phyloP scores from a whole-genome alignment of 75 land plant species.

The Adiantum capillusveneris region DNA sequence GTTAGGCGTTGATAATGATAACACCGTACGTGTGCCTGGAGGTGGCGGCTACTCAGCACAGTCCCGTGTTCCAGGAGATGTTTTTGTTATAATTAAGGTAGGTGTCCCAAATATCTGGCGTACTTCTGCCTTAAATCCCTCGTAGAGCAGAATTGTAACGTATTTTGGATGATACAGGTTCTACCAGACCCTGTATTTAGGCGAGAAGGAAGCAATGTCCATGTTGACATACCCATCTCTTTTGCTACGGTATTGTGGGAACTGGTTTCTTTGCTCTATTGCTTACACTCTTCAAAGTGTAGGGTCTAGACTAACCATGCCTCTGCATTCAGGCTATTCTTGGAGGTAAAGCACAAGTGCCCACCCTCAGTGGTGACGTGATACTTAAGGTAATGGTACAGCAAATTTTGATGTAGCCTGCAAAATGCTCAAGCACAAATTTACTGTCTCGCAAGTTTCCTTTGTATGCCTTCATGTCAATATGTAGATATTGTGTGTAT shows the following conservation, averaged over 20 bases:
- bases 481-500: too few relatives aligned
- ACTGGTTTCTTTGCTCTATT: too few relatives aligned
- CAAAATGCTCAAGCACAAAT: too few relatives aligned
- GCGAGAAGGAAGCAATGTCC: constrained; percentile 31
- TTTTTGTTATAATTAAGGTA: not conserved
- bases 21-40: not conserved
- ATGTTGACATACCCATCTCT: constrained; percentile 23
- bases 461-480: too few relatives aligned
- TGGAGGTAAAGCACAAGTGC: constrained; percentile 31
- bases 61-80: not conserved
- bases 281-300: too few relatives aligned
- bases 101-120: too few relatives aligned
- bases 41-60: not conserved
- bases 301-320: too few relatives aligned
- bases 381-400: constrained; percentile 18
- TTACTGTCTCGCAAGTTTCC: too few relatives aligned
- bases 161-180: too few relatives aligned
- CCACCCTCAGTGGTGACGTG: constrained; percentile 34
- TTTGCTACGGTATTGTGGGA: constrained; percentile 15
- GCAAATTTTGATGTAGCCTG: too few relatives aligned
- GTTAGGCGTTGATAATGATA: not conserved
- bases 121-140: too few relatives aligned
- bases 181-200: constrained; percentile 24
- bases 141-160: too few relatives aligned
- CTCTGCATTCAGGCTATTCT: constrained; percentile 24